Percentiles rank a stretch among this genome's conserved stretches.
phyloP scores from a whole-genome alignment of 2,329 filamentous ascomycete genomes.

The Thelonectria olida region DNA sequence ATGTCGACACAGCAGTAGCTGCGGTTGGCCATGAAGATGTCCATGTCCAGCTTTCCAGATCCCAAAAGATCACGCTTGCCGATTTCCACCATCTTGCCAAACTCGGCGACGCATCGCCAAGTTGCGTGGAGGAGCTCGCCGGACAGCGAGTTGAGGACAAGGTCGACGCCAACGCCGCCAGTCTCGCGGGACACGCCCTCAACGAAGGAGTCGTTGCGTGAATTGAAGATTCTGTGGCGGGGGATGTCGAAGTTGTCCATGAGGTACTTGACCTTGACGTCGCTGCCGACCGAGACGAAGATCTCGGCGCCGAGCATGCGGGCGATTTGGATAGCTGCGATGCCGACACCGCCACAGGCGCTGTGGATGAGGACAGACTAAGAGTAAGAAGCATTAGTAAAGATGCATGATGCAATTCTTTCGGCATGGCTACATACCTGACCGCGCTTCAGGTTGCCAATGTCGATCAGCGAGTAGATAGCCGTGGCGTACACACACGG shows the following conservation, averaged over 20 bases:
- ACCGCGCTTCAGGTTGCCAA: not conserved
- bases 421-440: not conserved
- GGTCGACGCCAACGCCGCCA: conserved; percentile 42
- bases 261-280: conserved; percentile 46
- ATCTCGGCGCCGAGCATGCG: conserved; percentile 44
- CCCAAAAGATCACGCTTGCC: conserved; percentile 52
- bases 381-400: not conserved
- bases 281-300: conserved; percentile 46
- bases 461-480: conserved; percentile 42
- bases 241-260: conserved; percentile 42
- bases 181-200: conserved; percentile 38
- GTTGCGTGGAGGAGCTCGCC: conserved; percentile 51
- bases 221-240: conserved; percentile 44
- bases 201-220: conserved; percentile 43
- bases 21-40: conserved; percentile 49
- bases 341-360: conserved; percentile 44
- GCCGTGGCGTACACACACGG: conserved; percentile 48
- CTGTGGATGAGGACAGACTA: conserved; percentile 46
- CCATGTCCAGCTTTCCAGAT: conserved; percentile 53
- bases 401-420: not conserved
- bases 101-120: conserved; percentile 54
- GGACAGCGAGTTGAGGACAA: conserved; percentile 51
- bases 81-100: conserved; percentile 56
- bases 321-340: conserved; percentile 42
- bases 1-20: conserved; percentile 48